phyloP scores from a whole-genome alignment of 2,329 filamentous ascomycete species.

The Biscogniauxia sp. region DNA sequence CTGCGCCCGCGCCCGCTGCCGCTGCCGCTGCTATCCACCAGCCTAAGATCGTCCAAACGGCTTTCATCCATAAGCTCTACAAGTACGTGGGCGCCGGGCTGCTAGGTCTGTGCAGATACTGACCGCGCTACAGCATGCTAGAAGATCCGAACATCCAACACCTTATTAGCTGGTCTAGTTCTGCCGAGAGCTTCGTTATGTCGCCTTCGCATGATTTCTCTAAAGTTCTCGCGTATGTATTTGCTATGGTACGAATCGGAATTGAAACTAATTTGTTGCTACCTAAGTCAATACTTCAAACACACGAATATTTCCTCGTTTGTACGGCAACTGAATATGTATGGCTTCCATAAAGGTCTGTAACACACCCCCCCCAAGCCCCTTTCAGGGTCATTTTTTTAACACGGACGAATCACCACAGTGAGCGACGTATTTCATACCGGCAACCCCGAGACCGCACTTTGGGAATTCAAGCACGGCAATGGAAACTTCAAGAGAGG shows the following conservation, averaged over 20 bases:
- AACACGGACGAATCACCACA: conserved; percentile 38
- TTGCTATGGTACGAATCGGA: conserved; percentile 8
- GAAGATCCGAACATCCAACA: conserved; percentile 92
- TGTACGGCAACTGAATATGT: conserved; percentile 98
- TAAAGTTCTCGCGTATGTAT: conserved; percentile 88
- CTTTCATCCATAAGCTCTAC: conserved; percentile 98
- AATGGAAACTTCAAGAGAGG: conserved; percentile 96
- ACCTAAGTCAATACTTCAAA: conserved; percentile 88
- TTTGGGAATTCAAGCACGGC: conserved; percentile 99
- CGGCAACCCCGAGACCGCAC: conserved; percentile 83
- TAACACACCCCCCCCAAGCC: conserved; percentile 4
- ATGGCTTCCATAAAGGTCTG: conserved; percentile 96
- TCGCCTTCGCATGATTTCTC: conserved; percentile 96
- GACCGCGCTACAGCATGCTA: conserved; percentile 69
- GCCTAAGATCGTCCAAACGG: conserved; percentile 96
- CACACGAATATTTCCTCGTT: conserved; percentile 99
- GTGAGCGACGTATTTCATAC: conserved; percentile 99
- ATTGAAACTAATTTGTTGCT: conserved; percentile 23
- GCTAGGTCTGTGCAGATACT: conserved; percentile 9
- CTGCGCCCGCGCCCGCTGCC: conserved; percentile 50
- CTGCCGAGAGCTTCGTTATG: conserved; percentile 98
- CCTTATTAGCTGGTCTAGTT: conserved; percentile 92
- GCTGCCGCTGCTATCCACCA: conserved; percentile 79
- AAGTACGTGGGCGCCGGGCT: conserved; percentile 60
- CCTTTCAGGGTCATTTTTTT: conserved; percentile 8